A percentile compares a stretch with the other conserved stretches of the same genome.
These are phyloP conservation scores for Inonotus obliquus DNA, from an alignment of 1,284 basidiomycete genomes.

Conservation along the genomic window DNA sequence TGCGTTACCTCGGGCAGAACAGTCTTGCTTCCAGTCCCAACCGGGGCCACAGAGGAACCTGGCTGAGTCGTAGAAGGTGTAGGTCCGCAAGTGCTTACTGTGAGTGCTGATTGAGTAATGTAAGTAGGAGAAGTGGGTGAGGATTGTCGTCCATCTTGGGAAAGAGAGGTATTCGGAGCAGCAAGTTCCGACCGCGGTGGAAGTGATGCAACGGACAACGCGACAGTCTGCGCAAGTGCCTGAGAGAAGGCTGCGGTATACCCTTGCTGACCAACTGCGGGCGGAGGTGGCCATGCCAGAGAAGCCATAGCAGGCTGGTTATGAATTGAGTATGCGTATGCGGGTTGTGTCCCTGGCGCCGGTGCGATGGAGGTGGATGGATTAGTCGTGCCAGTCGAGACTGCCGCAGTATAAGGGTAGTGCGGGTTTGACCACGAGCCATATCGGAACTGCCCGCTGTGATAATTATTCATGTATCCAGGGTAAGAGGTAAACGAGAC, in stretches of 20 bases:
- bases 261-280: neutral
- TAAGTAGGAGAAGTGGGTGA: neutral
- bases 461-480: neutral
- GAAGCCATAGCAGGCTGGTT: neutral
- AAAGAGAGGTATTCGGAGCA: neutral
- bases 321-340: neutral
- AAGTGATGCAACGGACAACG: slow-evolving; percentile 1
- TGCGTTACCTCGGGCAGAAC: slow-evolving; percentile 2
- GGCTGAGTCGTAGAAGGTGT: neutral
- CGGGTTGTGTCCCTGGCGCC: neutral
- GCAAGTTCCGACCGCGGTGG: slow-evolving; percentile 1
- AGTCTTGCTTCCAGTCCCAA: neutral
- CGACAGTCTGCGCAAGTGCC: slow-evolving; percentile 1
- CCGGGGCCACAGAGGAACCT: neutral
- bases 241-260: neutral
- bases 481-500: neutral
- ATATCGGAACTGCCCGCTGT: neutral
- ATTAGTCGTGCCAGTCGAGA: neutral
- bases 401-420: neutral
- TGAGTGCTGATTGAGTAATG: neutral
- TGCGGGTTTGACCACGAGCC: neutral
- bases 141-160: neutral
- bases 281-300: neutral
- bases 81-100: neutral
- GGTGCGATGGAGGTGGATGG: neutral